These are phyloP conservation scores for Discostella pseudostelligera DNA, from an alignment of 108 stramenopile genomes.

Conservation along the genomic window DNA sequence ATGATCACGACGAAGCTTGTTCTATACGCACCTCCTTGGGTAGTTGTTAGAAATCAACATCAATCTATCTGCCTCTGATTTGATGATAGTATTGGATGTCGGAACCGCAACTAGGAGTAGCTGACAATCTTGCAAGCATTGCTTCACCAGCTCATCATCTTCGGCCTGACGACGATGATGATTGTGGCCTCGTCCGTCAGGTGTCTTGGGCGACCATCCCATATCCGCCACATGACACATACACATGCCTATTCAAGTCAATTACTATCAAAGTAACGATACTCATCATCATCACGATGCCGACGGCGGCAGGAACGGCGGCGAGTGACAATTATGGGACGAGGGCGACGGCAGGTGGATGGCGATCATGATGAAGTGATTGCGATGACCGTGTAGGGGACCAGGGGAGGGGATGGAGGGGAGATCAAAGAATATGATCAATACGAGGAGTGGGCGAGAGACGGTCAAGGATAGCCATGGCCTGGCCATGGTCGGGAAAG, in stretches of 20 bases:
- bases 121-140: conserved; percentile 45
- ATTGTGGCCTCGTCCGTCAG: background rate
- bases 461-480: too few species aligned
- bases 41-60: conserved; percentile 41
- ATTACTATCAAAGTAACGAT: conserved; percentile 38
- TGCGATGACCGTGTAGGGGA: too few species aligned
- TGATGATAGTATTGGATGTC: background rate
- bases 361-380: too few species aligned
- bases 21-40: conserved; percentile 23
- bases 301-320: too few species aligned
- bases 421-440: too few species aligned
- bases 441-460: too few species aligned
- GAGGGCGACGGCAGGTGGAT: too few species aligned
- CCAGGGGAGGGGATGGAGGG: too few species aligned
- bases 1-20: background rate
- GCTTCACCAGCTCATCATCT: background rate
- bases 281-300: background rate
- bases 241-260: conserved; percentile 35
- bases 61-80: conserved; percentile 15
- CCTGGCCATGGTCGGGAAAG: too few species aligned
- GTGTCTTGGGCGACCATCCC: background rate
- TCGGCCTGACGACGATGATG: background rate
- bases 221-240: too few species aligned
- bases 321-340: too few species aligned
- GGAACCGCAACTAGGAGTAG: conserved; percentile 25